These are phyloP conservation scores for Eutypa lata DNA, from an alignment of 2,329 filamentous ascomycete genomes.

Conservation along the genomic window DNA sequence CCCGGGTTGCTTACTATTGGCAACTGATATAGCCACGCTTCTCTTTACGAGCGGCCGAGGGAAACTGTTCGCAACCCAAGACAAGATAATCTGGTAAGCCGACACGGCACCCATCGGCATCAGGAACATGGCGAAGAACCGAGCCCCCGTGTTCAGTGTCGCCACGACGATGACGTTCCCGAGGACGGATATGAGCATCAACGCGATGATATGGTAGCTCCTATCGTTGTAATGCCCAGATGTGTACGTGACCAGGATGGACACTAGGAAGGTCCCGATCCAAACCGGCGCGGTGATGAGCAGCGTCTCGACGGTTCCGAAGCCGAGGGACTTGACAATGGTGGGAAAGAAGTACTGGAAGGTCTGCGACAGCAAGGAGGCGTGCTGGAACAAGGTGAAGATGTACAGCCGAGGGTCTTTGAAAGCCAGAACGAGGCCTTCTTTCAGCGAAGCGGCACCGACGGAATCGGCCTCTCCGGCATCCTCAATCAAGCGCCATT, in stretches of 20 bases:
- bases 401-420: conserved; percentile 49
- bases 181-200: conserved; percentile 48
- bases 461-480: conserved; percentile 43
- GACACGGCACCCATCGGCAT: conserved; percentile 54
- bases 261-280: conserved; percentile 50
- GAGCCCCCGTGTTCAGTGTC: conserved; percentile 45
- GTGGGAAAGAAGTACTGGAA: conserved; percentile 66
- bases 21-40: conserved; percentile 63
- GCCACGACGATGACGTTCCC: conserved; percentile 56
- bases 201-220: conserved; percentile 51
- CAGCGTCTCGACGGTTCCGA: conserved; percentile 50
- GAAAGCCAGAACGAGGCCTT: conserved; percentile 46
- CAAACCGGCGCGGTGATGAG: conserved; percentile 58
- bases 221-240: conserved; percentile 53
- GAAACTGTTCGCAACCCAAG: conserved; percentile 66
- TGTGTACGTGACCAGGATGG: conserved; percentile 51
- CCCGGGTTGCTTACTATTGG: conserved; percentile 39
- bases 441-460: conserved; percentile 34
- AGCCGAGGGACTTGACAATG: conserved; percentile 60
- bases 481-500: conserved; percentile 49
- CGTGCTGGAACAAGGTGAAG: conserved; percentile 52
- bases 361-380: conserved; percentile 49
- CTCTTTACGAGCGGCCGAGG: conserved; percentile 67
- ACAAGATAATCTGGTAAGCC: conserved; percentile 58
- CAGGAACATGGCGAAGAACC: conserved; percentile 63